Percentiles rank a stretch among this genome's conserved stretches.
Evolutionary conservation across 768 basidiomycete species (phyloP).

Genomic region (Pulveroboletus frians): DNA sequence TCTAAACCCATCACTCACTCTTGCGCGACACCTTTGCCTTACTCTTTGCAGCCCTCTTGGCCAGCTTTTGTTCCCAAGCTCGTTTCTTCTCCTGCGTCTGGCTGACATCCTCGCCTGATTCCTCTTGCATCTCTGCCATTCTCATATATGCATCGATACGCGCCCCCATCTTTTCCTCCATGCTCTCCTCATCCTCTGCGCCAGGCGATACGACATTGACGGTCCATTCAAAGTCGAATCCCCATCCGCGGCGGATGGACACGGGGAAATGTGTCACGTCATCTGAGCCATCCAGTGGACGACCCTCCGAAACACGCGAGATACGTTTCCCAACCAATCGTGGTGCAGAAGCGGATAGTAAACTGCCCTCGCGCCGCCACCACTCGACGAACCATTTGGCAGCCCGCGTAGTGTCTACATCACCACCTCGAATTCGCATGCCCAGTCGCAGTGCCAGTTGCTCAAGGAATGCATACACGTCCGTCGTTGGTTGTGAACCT

Average conservation of each 20-base stretch:
- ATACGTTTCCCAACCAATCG: conserved; percentile 9
- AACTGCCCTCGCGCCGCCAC: conserved; percentile 77
- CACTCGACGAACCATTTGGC: conserved; percentile 79
- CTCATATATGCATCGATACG: conserved; percentile 57
- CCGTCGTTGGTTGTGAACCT: conserved; percentile 50
- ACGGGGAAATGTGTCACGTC: background rate
- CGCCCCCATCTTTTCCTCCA: conserved; percentile 66
- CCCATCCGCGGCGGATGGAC: conserved; percentile 60
- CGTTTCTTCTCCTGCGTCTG: conserved; percentile 68
- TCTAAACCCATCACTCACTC: conserved; percentile 7
- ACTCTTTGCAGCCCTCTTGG: conserved; percentile 34
- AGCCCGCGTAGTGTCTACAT: conserved; percentile 64
- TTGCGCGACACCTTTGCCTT: conserved; percentile 27
- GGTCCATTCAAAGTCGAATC: conserved; percentile 80
- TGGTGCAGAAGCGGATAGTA: conserved; percentile 45
- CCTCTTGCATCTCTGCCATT: conserved; percentile 43
- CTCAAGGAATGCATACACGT: conserved; percentile 62
- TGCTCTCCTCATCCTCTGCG: conserved; percentile 17
- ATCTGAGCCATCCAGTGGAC: background rate
- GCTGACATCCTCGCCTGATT: conserved; percentile 55
- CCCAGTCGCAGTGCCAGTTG: conserved; percentile 69
- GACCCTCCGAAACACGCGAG: background rate
- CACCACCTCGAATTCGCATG: conserved; percentile 77
- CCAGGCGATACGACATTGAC: conserved; percentile 9
- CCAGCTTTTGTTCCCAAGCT: conserved; percentile 36